Base-by-base conservation (phyloP, 495 filamentous ascomycete species). In the Podospora sp. region DNA sequence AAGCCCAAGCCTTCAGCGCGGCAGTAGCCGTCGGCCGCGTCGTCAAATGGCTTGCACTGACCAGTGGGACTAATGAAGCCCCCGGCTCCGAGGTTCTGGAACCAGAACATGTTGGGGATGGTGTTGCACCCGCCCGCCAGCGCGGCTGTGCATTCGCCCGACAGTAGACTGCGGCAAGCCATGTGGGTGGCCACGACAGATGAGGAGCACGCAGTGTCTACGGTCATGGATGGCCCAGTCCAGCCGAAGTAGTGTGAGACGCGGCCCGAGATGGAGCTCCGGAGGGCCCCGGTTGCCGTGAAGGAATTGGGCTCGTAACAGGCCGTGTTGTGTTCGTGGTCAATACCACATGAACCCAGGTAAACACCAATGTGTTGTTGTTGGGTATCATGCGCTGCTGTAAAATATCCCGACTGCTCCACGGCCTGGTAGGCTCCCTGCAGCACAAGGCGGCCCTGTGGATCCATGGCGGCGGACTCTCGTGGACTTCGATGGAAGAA, bases 391-490 rank as follows among this genome's bases (percentile, higher is more conserved):
- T 6, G 4, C 7, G 16, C 9, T 6, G 24, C 79, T 6, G 86
- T 83, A 0, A 91, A 33, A 33, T 70, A 67, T 85, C 70, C 93
- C 57, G 87, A 84, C 69, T 69, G 65, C 72, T 94, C 92, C 1
- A 96, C 80, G 0, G 92, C 92, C 68, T 94, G 90, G 71, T 93
- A 94, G 0, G 90, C 90, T 49, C 87, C 91, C 50, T 90, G 84
- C 7, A 96, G 80, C 0, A 90, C 86, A 33, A 92, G 77, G 24
- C 92, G 86, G 70, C 93, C 91, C 71, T 92, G 91, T 1, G 92
- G 92, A 72, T 94, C 92, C 61, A 66, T 69, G 0, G 58, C 50
- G 6, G 89, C 88, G 36, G 92, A 88, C 55, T 88, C 87, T 1
- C 78, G 75, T 5, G 82, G 74, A 1, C 80, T 83, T 21, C 87